Conservation (phyloP, 768 basidiomycete genomes). For the Mrakia gelida region DNA sequence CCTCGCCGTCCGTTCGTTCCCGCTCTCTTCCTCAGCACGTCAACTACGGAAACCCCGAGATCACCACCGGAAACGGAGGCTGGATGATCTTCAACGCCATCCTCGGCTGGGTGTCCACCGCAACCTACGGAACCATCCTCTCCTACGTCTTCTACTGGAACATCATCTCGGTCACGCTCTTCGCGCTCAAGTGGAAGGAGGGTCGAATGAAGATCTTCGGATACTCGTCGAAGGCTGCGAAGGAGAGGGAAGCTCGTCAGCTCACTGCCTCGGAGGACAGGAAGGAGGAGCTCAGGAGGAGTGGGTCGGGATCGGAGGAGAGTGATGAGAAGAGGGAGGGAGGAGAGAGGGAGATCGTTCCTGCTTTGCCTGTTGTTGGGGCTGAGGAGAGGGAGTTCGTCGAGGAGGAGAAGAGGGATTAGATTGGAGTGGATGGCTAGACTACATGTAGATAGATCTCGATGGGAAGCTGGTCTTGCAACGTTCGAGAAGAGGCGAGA, state of each 20-base stretch:
- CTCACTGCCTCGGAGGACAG: background rate
- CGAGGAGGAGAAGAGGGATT: too few species aligned
- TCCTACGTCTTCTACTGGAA: conserved; percentile 91
- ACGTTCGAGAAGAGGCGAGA: too few species aligned
- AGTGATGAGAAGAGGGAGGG: too few species aligned
- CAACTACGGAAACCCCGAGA: conserved; percentile 68
- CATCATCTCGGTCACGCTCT: conserved; percentile 63
- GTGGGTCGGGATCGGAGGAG: too few species aligned
- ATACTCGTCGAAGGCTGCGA: conserved; percentile 34
- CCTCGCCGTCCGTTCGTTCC: conserved; percentile 32
- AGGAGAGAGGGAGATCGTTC: too few species aligned
- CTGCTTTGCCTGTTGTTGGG: too few species aligned
- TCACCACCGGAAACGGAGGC: conserved; percentile 51
- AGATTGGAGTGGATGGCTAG: too few species aligned
- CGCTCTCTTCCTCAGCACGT: conserved; percentile 32
- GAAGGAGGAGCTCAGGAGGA: too few species aligned
- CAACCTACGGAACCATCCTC: conserved; percentile 73
- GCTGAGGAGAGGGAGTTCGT: too few species aligned
- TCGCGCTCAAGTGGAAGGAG: conserved; percentile 51
- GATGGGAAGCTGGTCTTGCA: too few species aligned
- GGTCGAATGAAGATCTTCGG: conserved; percentile 45
- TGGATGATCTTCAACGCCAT: conserved; percentile 82
- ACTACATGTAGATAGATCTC: too few species aligned
- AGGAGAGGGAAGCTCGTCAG: conserved; percentile 26
- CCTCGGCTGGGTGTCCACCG: conserved; percentile 77